Evolutionary conservation across 129 eudicot species (phyloP), one percentile per base, ranked within the genome.

Genomic region (Sambucus nigra): DNA sequence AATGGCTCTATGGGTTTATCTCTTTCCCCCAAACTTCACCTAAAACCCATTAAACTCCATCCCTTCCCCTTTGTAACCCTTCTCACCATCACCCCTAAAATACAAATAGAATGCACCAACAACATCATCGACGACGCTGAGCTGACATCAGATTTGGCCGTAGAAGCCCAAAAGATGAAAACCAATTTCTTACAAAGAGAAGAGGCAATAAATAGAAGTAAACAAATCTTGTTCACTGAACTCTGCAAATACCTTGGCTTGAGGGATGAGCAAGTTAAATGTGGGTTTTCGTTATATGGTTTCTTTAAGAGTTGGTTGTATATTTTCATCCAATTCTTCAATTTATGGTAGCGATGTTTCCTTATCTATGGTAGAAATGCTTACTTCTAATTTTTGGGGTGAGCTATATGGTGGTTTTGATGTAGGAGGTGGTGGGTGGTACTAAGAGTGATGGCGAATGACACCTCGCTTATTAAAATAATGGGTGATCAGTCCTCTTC

Each of bases 291-390:
- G 70, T 55, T 11, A 60, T 74, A 64, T 79, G 64, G 39, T 83
- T 87, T 70, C 79, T 87, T 67, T 59, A 69, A 8, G 81, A 68
- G 23, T 87, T 88, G 94, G 76, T 79, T 14, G 73, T 29, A 32
- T 51, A 63, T 76, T 87, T 82, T 63, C 94, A 87, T 71, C 96
- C 89, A n/a, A n/a, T n/a, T n/a, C n/a, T n/a, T n/a, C n/a, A n/a
- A n/a, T n/a, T n/a, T n/a, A n/a, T n/a, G n/a, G n/a, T n/a, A n/a
- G n/a, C n/a, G n/a, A n/a, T n/a, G n/a, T n/a, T n/a, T n/a, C n/a
- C n/a, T n/a, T n/a, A n/a, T n/a, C n/a, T n/a, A n/a, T n/a, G n/a
- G n/a, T n/a, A n/a, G n/a, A n/a, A n/a, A n/a, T n/a, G n/a, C n/a
- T n/a, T n/a, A n/a, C n/a, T n/a, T n/a, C n/a, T n/a, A n/a, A n/a